Percentiles rank a stretch among this genome's conserved stretches.
phyloP scores from a whole-genome alignment of 805 yeast genomes.

The Wickerhamiella nectarea region DNA sequence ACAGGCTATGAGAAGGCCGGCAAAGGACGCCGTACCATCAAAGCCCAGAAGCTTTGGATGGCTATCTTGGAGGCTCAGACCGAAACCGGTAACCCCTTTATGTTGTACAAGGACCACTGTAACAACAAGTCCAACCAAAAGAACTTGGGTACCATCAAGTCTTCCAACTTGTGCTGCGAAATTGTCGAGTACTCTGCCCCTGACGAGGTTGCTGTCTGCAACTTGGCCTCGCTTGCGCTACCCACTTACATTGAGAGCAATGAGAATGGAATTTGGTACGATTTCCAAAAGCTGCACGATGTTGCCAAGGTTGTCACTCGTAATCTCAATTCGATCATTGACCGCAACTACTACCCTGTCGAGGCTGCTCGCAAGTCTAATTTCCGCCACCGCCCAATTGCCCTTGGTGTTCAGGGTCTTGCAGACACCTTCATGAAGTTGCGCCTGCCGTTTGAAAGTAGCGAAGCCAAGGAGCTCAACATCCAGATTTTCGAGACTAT shows the following conservation, averaged over 20 bases:
- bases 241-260: conserved; percentile 47
- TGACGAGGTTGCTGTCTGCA: conserved; percentile 93
- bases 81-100: conserved; percentile 92
- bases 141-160: conserved; percentile 83
- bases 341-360: conserved; percentile 74
- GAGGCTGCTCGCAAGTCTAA: conserved; percentile 64
- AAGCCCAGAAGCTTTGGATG: conserved; percentile 85
- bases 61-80: conserved; percentile 84
- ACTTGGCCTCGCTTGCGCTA: conserved; percentile 78
- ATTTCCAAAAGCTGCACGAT: conserved; percentile 61
- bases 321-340: conserved; percentile 73
- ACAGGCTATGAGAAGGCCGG: conserved; percentile 59
- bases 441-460: conserved; percentile 75
- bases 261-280: conserved; percentile 40
- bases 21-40: conserved; percentile 47
- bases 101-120: conserved; percentile 87
- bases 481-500: conserved; percentile 86
- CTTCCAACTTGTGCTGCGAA: conserved; percentile 90
- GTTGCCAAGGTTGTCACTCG: conserved; percentile 64
- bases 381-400: conserved; percentile 77
- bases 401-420: conserved; percentile 96
- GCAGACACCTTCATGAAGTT: conserved; percentile 77
- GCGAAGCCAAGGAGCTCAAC: conserved; percentile 62
- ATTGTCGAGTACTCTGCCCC: conserved; percentile 82
- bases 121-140: conserved; percentile 79